phyloP scores from a whole-genome alignment of 768 basidiomycete species.

The Boletales sp. region DNA sequence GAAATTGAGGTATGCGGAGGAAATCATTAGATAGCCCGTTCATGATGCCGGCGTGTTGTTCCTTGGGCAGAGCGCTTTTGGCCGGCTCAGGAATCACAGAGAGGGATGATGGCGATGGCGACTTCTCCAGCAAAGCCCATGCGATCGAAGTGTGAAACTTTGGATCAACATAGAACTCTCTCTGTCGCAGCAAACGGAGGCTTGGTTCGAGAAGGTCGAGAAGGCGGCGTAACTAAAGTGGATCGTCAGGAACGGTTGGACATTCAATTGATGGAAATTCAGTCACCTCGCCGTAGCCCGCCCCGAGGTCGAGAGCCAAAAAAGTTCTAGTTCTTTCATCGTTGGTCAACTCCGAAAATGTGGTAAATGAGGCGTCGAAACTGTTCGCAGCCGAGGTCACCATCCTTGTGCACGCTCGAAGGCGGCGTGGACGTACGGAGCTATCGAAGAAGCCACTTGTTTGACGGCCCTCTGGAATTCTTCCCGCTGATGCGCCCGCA shows the following conservation, averaged over 20 bases:
- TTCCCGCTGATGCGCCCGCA: conserved; percentile 77
- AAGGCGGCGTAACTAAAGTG: conserved; percentile 53
- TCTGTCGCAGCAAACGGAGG: conserved; percentile 61
- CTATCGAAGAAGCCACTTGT: conserved; percentile 41
- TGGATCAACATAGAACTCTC: conserved; percentile 75
- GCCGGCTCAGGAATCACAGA: neutral
- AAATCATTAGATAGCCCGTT: conserved; percentile 28
- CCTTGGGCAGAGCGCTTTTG: conserved; percentile 3
- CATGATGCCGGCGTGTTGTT: conserved; percentile 4
- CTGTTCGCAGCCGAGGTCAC: conserved; percentile 36
- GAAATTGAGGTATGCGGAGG: conserved; percentile 50
- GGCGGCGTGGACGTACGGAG: conserved; percentile 38
- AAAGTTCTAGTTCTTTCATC: conserved; percentile 82
- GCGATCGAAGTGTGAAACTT: conserved; percentile 88
- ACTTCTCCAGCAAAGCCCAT: conserved; percentile 67
- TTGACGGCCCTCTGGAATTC: conserved; percentile 64
- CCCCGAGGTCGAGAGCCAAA: conserved; percentile 76
- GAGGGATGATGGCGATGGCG: conserved; percentile 4
- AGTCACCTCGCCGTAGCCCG: conserved; percentile 73
- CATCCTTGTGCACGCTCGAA: conserved; percentile 1
- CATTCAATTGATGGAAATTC: neutral
- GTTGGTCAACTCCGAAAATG: conserved; percentile 67
- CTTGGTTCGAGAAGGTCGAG: conserved; percentile 54
- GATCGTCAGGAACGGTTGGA: conserved; percentile 14
- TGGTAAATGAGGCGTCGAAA: conserved; percentile 69